phyloP scores from a whole-genome alignment of 2,329 filamentous ascomycete species.

The Paramyrothecium roridum region DNA sequence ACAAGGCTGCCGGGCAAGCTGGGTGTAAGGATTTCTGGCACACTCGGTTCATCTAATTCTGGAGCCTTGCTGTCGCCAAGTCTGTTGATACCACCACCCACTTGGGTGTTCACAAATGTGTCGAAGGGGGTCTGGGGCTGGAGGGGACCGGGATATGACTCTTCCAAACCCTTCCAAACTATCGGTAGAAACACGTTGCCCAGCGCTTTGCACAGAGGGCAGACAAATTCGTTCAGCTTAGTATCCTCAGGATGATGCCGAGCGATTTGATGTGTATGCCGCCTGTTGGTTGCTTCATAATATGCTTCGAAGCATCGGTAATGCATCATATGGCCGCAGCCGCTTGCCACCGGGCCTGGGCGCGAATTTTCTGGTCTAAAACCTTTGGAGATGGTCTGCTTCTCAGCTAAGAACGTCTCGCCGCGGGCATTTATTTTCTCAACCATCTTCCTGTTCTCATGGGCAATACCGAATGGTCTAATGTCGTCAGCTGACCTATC shows the following conservation, averaged over 20 bases:
- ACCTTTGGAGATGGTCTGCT: slow-evolving; percentile 83
- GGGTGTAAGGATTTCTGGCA: slow-evolving; percentile 28
- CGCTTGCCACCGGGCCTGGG: slow-evolving; percentile 78
- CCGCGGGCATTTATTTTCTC: slow-evolving; percentile 74
- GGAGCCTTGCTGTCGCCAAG: slow-evolving; percentile 35
- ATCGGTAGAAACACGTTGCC: slow-evolving; percentile 94
- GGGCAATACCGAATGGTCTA: slow-evolving; percentile 86
- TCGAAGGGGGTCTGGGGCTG: slow-evolving; percentile 59
- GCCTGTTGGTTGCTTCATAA: slow-evolving; percentile 74
- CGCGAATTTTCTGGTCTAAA: slow-evolving; percentile 68
- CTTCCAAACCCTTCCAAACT: slow-evolving; percentile 89
- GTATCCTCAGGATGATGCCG: slow-evolving; percentile 87
- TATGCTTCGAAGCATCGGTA: slow-evolving; percentile 94
- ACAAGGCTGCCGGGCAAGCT: slow-evolving; percentile 35
- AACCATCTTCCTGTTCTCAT: slow-evolving; percentile 77
- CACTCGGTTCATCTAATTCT: slow-evolving; percentile 24
- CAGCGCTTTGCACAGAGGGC: slow-evolving; percentile 92
- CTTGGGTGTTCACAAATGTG: slow-evolving; percentile 62
- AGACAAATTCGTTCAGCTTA: slow-evolving; percentile 83
- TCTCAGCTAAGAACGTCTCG: slow-evolving; percentile 67
- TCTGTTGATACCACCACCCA: slow-evolving; percentile 43
- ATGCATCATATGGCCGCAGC: slow-evolving; percentile 98
- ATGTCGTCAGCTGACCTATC: slow-evolving; percentile 81
- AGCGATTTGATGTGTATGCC: slow-evolving; percentile 90
- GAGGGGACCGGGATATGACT: slow-evolving; percentile 74